phyloP scores from a whole-genome alignment of 306 rosid genomes.

The Lathyrus tuberosus region DNA sequence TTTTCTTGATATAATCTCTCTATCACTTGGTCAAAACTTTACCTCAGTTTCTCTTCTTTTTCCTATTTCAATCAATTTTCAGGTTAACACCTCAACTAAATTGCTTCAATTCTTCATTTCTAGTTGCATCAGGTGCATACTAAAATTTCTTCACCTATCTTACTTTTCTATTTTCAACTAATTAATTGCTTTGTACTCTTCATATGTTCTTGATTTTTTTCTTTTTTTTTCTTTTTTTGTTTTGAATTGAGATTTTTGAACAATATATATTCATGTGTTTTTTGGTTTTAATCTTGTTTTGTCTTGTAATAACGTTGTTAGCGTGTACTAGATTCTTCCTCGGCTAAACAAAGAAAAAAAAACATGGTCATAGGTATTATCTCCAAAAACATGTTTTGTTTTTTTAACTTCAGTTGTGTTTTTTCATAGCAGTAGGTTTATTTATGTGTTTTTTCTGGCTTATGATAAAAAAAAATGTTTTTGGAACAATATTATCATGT shows the following conservation, averaged over 20 bases:
- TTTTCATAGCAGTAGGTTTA: background rate
- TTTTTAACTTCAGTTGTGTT: background rate
- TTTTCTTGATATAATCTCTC: constrained; percentile 33
- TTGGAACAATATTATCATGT: background rate
- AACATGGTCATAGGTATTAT: constrained; percentile 5
- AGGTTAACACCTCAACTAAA: background rate
- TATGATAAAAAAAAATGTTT: background rate
- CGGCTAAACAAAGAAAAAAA: background rate
- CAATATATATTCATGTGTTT: background rate
- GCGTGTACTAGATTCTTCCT: background rate
- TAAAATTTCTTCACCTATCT: background rate
- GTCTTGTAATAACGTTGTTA: background rate
- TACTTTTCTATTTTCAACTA: background rate
- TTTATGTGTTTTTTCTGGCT: constrained; percentile 15
- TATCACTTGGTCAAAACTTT: constrained; percentile 43
- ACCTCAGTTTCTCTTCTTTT: constrained; percentile 35
- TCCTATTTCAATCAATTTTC: constrained; percentile 29
- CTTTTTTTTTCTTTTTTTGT: background rate
- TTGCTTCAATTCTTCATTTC: background rate
- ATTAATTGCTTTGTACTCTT: too few species aligned
- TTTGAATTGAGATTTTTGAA: constrained; percentile 9
- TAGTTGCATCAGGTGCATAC: background rate
- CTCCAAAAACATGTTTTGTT: background rate
- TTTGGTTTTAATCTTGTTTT: background rate
- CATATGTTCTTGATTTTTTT: background rate